Percentiles rank a stretch among this genome's conserved stretches.
Conservation (phyloP, 176 grass and related monocot species). For the Cenchrus fungigraminus region DNA sequence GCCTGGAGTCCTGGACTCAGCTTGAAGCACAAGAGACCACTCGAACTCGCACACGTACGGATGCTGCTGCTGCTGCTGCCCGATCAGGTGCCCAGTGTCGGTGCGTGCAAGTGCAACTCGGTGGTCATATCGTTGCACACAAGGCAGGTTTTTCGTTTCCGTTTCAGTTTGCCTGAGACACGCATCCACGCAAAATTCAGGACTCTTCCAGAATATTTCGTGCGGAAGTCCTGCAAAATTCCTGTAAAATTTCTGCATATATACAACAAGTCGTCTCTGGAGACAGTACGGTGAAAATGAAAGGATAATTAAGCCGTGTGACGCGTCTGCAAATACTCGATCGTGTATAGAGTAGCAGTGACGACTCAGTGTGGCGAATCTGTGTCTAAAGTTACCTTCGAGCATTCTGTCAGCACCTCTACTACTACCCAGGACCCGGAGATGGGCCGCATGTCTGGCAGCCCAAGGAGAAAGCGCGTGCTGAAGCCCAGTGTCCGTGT, state of each 20-base stretch:
- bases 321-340: background rate
- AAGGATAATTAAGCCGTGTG: background rate
- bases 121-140: background rate
- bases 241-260: background rate
- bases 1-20: background rate
- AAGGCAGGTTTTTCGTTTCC: background rate
- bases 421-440: no score
- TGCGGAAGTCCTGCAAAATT: background rate
- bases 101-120: background rate
- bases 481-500: no score
- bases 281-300: background rate
- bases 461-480: no score
- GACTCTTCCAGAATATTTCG: background rate
- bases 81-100: conserved; percentile 38
- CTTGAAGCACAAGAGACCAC: conserved; percentile 50
- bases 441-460: no score
- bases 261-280: background rate
- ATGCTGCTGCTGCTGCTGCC: background rate
- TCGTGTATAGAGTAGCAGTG: background rate
- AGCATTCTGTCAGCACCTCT: background rate
- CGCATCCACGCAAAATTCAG: no score
- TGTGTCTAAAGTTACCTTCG: background rate
- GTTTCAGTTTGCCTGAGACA: no score
- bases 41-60: background rate
- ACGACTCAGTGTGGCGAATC: background rate